Evolutionary conservation across 2,329 filamentous ascomycete genomes (phyloP).

Genomic region (Hypoxylon sp.): DNA sequence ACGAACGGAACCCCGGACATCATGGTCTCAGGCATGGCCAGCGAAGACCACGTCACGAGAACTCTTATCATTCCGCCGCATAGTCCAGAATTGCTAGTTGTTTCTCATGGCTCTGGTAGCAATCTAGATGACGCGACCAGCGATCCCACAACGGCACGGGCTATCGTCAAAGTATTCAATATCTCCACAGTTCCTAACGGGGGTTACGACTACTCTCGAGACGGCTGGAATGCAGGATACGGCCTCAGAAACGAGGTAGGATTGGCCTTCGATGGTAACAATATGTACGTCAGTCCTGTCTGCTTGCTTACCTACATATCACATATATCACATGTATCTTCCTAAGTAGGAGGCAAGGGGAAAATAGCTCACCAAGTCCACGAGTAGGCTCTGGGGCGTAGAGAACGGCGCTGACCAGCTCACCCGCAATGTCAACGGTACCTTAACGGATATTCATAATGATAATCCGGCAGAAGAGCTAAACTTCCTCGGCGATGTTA

Average conservation of each 20-base stretch:
- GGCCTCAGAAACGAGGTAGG: conserved; percentile 76
- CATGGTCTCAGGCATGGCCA: conserved; percentile 68
- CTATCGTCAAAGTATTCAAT: conserved; percentile 68
- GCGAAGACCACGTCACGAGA: conserved; percentile 68
- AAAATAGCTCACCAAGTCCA: background rate
- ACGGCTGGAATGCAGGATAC: conserved; percentile 62
- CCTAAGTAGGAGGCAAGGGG: too few relatives aligned
- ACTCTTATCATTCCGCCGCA: conserved; percentile 68
- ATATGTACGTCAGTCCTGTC: conserved; percentile 56
- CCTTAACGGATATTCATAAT: conserved; percentile 64
- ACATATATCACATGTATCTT: background rate
- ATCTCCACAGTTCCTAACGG: conserved; percentile 44
- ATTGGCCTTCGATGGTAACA: conserved; percentile 57
- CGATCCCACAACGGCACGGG: conserved; percentile 63
- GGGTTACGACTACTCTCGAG: conserved; percentile 59
- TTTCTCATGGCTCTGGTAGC: conserved; percentile 68
- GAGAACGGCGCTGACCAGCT: conserved; percentile 76
- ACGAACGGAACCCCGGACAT: conserved; percentile 56
- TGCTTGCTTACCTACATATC: too few relatives aligned
- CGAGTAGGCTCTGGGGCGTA: conserved; percentile 61
- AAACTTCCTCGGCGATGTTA: conserved; percentile 74
- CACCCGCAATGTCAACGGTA: conserved; percentile 60
- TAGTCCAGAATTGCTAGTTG: conserved; percentile 66
- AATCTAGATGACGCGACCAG: conserved; percentile 68
- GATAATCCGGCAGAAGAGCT: conserved; percentile 76